These are phyloP conservation scores for Canavalia ensiformis DNA, from an alignment of 306 rosid genomes.

Conservation along the genomic window DNA sequence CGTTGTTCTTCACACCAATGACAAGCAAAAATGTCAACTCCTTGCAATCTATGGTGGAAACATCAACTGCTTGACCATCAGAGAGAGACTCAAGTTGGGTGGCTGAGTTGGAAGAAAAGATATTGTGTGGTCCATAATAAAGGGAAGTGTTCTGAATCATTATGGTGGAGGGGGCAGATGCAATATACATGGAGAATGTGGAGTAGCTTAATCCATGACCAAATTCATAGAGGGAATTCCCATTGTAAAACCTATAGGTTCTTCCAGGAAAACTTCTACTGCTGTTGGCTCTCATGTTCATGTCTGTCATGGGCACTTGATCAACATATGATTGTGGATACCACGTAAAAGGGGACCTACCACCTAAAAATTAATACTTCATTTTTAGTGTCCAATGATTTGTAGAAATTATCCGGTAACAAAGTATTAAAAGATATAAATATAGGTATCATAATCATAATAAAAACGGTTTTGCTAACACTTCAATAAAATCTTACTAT, in stretches of 20 bases:
- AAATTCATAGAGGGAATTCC: slow-evolving; percentile 62
- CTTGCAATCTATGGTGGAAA: slow-evolving; percentile 55
- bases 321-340: slow-evolving; percentile 74
- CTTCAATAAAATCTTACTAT: neutral
- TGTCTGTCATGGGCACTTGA: slow-evolving; percentile 78
- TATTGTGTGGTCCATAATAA: slow-evolving; percentile 33
- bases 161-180: slow-evolving; percentile 61
- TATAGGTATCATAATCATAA: neutral
- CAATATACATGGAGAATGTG: slow-evolving; percentile 56
- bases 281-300: slow-evolving; percentile 80
- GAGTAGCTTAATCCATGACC: slow-evolving; percentile 82
- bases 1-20: slow-evolving; percentile 63
- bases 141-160: slow-evolving; percentile 44
- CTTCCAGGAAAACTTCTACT: slow-evolving; percentile 72
- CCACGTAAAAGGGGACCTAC: slow-evolving; percentile 81
- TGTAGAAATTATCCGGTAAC: neutral
- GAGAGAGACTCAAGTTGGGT: slow-evolving; percentile 17
- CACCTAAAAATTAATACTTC: slow-evolving; percentile 53
- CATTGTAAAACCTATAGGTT: slow-evolving; percentile 77
- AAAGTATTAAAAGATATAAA: slow-evolving; percentile 2
- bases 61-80: slow-evolving; percentile 49
- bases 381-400: neutral
- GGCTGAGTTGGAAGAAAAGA: slow-evolving; percentile 40
- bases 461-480: no score
- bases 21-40: slow-evolving; percentile 53